Conservation (phyloP, 805 yeast genomes). For the Kodamaea leandrae region DNA sequence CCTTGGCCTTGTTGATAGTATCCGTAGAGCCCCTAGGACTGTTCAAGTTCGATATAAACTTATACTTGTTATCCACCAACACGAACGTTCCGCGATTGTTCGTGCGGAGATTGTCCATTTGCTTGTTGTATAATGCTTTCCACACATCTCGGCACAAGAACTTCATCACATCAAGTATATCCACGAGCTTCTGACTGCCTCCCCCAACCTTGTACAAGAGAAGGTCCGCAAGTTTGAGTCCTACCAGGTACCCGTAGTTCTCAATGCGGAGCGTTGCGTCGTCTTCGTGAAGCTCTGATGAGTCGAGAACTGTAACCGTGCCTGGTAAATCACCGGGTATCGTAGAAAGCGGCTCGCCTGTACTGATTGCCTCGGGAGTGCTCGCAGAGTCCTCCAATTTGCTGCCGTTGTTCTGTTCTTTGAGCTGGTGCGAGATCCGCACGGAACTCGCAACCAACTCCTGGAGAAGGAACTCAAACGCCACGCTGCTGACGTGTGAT, state of each 20-base stretch:
- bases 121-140: constrained; percentile 76
- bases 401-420: constrained; percentile 11
- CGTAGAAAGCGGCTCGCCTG: constrained; percentile 27
- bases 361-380: constrained; percentile 18
- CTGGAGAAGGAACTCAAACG: constrained; percentile 64
- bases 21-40: constrained; percentile 43
- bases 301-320: constrained; percentile 39
- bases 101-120: constrained; percentile 87
- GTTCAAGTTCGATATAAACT: constrained; percentile 50
- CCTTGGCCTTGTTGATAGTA: constrained; percentile 42
- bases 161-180: constrained; percentile 81
- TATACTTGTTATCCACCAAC: constrained; percentile 65
- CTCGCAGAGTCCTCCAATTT: constrained; percentile 25
- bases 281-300: constrained; percentile 36
- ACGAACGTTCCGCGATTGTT: constrained; percentile 88
- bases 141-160: constrained; percentile 91
- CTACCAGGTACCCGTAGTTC: constrained; percentile 67
- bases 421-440: constrained; percentile 52
- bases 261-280: constrained; percentile 62
- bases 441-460: constrained; percentile 76
- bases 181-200: constrained; percentile 45
- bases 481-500: constrained; percentile 50
- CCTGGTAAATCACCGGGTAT: constrained; percentile 41
- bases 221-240: constrained; percentile 53
- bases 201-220: constrained; percentile 41